Percentiles rank a stretch among this genome's conserved stretches.
These are phyloP conservation scores for Cladosporium oxysporum DNA, from an alignment of 2,329 filamentous ascomycete genomes.

Conservation along the genomic window DNA sequence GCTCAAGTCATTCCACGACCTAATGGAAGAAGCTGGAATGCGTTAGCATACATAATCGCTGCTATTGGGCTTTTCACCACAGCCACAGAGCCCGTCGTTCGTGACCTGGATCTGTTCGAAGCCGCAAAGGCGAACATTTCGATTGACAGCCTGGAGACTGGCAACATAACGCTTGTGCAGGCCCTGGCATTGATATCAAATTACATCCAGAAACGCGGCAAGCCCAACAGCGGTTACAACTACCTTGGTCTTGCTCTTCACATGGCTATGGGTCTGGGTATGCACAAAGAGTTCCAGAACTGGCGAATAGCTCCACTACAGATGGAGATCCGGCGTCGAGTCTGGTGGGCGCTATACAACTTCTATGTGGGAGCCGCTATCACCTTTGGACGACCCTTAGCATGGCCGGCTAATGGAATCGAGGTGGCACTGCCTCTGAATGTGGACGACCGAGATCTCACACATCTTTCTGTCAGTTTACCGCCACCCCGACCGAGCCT, in stretches of 20 bases:
- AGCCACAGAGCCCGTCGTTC: slow-evolving; percentile 41
- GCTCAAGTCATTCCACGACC: slow-evolving; percentile 47
- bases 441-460: slow-evolving; percentile 48
- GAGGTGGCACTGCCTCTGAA: slow-evolving; percentile 49
- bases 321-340: slow-evolving; percentile 39
- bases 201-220: slow-evolving; percentile 53
- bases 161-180: slow-evolving; percentile 53
- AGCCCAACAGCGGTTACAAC: slow-evolving; percentile 54
- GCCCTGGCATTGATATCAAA: slow-evolving; percentile 51
- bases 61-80: slow-evolving; percentile 49
- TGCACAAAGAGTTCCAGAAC: slow-evolving; percentile 53
- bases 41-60: slow-evolving; percentile 48
- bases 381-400: slow-evolving; percentile 52
- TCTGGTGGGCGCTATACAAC: slow-evolving; percentile 45
- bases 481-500: slow-evolving; percentile 28
- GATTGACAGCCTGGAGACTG: slow-evolving; percentile 51
- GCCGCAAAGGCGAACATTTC: slow-evolving; percentile 50
- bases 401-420: slow-evolving; percentile 47
- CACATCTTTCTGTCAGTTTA: slow-evolving; percentile 30
- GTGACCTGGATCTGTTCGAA: slow-evolving; percentile 47
- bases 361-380: slow-evolving; percentile 54
- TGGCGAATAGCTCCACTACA: slow-evolving; percentile 47
- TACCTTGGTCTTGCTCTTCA: slow-evolving; percentile 51
- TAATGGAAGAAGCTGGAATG: slow-evolving; percentile 46
- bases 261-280: slow-evolving; percentile 52